These are phyloP conservation scores for Nosema muscidifuracis DNA, from an alignment of 371 early-diverging fungal genomes.

Conservation along the genomic window DNA sequence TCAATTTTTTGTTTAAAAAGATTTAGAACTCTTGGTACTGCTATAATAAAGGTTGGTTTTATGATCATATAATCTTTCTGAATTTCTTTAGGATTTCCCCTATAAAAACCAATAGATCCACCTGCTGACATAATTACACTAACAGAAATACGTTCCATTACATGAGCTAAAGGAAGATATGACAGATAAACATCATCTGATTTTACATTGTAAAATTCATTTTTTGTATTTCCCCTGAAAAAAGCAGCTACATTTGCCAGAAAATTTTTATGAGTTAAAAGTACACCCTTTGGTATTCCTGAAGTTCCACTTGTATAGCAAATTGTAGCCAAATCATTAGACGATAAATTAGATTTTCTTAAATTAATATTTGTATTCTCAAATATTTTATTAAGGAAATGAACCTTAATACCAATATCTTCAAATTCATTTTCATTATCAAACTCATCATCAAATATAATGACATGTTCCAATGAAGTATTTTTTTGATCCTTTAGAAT, in stretches of 20 bases:
- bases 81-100: conserved; percentile 72
- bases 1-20: conserved; percentile 73
- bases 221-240: conserved; percentile 10
- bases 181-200: conserved; percentile 66
- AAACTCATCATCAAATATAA: conserved; percentile 51
- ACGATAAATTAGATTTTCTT: conserved; percentile 6
- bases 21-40: conserved; percentile 80
- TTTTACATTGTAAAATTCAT: conserved; percentile 25
- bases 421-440: conserved; percentile 3
- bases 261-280: conserved; percentile 65
- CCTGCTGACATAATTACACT: conserved; percentile 64
- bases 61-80: conserved; percentile 73
- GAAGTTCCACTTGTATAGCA: conserved; percentile 88
- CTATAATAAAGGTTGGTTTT: conserved; percentile 73
- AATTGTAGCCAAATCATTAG: conserved; percentile 74
- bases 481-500: conserved; percentile 33
- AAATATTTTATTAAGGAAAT: conserved; percentile 55
- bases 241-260: conserved; percentile 76
- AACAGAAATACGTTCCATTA: conserved; percentile 71
- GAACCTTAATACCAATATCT: conserved; percentile 42
- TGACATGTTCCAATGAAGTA: conserved; percentile 43
- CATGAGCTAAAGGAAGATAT: conserved; percentile 77
- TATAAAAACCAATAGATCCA: conserved; percentile 70
- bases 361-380: conserved; percentile 2
- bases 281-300: conserved; percentile 72